These are phyloP conservation scores for Acidomyces sp. DNA, from an alignment of 495 filamentous ascomycete genomes.

Conservation along the genomic window DNA sequence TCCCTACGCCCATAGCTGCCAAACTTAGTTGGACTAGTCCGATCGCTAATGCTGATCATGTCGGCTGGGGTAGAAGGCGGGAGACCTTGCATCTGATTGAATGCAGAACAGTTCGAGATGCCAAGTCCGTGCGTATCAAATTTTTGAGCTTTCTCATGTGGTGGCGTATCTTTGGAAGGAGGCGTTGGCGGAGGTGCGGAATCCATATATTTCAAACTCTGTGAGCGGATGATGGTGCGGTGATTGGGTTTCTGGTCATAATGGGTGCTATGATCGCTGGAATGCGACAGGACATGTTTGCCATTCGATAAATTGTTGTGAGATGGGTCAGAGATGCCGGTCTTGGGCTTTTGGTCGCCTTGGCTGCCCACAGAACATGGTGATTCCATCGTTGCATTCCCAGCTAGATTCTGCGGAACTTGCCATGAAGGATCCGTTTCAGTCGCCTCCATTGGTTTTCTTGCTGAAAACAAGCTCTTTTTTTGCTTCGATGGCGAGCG, in stretches of 20 bases:
- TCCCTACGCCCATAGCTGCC: conserved; percentile 17
- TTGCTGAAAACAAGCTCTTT: conserved; percentile 6
- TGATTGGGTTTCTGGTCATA: not conserved
- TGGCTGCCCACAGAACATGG: conserved; percentile 5
- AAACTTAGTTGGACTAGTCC: conserved; percentile 15
- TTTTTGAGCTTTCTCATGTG: conserved; percentile 10
- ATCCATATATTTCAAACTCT: conserved; percentile 19
- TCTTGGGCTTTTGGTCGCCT: conserved; percentile 12
- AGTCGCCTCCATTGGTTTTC: not conserved
- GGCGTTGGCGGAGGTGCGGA: conserved; percentile 18
- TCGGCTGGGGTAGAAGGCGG: conserved; percentile 3
- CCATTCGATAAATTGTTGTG: conserved; percentile 7
- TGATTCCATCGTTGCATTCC: not conserved
- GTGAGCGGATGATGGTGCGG: conserved; percentile 12
- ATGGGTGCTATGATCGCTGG: not conserved
- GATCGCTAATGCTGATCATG: conserved; percentile 10
- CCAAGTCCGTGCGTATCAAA: not conserved
- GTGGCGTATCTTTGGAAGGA: conserved; percentile 22
- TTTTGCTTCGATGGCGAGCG: conserved; percentile 17
- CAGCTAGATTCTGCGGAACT: not conserved
- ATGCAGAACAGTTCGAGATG: not conserved
- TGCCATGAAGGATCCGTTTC: not conserved
- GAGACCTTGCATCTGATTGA: not conserved
- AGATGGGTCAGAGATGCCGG: conserved; percentile 12
- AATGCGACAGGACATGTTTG: conserved; percentile 4